A percentile compares a stretch with the other conserved stretches of the same genome.
phyloP scores from a whole-genome alignment of 371 early-diverging fungal genomes.

The Actinomortierella wolfii region DNA sequence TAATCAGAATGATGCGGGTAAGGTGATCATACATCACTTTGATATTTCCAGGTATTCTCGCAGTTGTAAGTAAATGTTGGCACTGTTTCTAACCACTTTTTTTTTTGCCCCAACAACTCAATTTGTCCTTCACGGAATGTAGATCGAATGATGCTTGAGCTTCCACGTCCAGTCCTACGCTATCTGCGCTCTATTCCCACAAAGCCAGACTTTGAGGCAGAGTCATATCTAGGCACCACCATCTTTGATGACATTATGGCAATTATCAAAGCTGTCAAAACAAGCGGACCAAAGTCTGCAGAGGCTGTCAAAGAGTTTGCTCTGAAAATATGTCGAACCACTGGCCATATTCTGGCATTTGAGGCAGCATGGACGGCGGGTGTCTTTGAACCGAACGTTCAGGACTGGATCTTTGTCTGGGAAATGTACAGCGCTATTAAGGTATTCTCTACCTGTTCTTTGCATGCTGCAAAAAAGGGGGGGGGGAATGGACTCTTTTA shows the following conservation, averaged over 20 bases:
- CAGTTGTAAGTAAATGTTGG: neutral
- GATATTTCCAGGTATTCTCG: neutral
- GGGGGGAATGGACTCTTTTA: too few species aligned
- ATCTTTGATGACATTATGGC: constrained; percentile 39
- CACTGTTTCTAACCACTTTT: too few species aligned
- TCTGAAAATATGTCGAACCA: constrained; percentile 12
- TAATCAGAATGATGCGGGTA: constrained; percentile 21
- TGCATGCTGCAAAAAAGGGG: too few species aligned
- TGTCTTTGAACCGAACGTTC: neutral
- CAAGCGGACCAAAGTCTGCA: constrained; percentile 1
- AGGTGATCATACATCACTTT: neutral
- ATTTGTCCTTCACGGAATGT: neutral
- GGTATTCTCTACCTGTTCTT: constrained; percentile 16
- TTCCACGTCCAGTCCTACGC: constrained; percentile 12
- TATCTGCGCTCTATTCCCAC: constrained; percentile 25
- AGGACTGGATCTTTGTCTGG: constrained; percentile 36
- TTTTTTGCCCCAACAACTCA: too few species aligned
- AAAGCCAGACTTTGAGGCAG: constrained; percentile 21
- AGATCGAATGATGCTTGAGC: constrained; percentile 32
- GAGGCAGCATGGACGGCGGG: constrained; percentile 41
- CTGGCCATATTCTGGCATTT: constrained; percentile 27
- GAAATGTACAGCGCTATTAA: constrained; percentile 23
- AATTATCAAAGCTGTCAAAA: neutral
- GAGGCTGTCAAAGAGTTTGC: constrained; percentile 9
- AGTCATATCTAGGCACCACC: constrained; percentile 15